Evolutionary conservation across 768 basidiomycete species (phyloP), one percentile per base, ranked within the genome.

Genomic region (Tremella yokohamensis): DNA sequence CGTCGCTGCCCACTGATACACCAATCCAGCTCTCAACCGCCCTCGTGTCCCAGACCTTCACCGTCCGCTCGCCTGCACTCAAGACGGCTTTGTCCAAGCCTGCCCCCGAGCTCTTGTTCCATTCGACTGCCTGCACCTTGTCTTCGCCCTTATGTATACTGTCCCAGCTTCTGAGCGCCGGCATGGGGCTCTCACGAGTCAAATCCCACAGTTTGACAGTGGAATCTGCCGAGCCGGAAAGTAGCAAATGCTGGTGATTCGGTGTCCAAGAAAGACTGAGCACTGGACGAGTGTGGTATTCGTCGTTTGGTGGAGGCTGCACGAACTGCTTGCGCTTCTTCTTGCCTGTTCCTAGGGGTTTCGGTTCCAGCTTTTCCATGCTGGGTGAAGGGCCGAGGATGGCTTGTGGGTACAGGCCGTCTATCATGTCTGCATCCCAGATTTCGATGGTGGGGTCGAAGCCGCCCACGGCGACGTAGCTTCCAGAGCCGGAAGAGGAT

Each of bases 201-300:
- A 99, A 81, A 79, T 99, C 96, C 96, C 94, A 99, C 24, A 99
- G 79, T 77, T 99, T 99, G 61, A 99, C 90, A 0, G 94, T 98
- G 53, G 85, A 83, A 78, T 99, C 96, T 1, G 96, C 94, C 54
- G 88, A 90, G 2, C 89, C 89, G 48, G 88, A 90, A 0, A 94
- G 89, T 6, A 99, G 81, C 49, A 98, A 80, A 68, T 93, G 90
- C n/a, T 91, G 82, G 69, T 94, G 90, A 1, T 82, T 79, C 56
- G 82, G 85, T 71, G 97, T 98, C 94, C 96, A 98, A 53, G 88
- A 88, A 42, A 98, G 83, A 0, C 84, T 82, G n/a, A 98, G 84
- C 40, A 99, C 88, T 4, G 93, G 89, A 63, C 94, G 93, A 69
- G 94, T 89, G 75, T 98, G 96, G 69, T 91, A 84, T 0, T 83